Evolutionary conservation across 441 rosid species (phyloP), one percentile per base, ranked within the genome.

Genomic region (Dalechampia spathulata): DNA sequence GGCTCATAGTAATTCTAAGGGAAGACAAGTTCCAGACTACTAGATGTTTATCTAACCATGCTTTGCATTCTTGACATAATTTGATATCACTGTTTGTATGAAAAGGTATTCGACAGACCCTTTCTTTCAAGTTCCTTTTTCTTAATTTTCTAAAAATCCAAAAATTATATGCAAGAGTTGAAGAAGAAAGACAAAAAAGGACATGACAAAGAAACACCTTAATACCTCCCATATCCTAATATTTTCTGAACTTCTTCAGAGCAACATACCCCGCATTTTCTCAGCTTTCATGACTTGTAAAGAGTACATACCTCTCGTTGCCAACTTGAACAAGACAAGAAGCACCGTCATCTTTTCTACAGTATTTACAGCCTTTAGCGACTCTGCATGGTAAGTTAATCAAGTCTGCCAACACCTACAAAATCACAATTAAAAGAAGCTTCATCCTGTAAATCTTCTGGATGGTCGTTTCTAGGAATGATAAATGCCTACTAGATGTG

Each of bases 311-410:
- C 96, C 89, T 84, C 72, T 88, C 95, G 74, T 78, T 76, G 67
- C 84, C 88, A 80, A 83, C 80, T 63, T 83, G 85, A 62, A 91
- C 91, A 58, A 91, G 83, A 74, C 98, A 87, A 34, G 96, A 88
- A 19, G 96, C 72, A 69, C 87, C 86, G 67, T 83, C 83, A 56
- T 79, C 85, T 67, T 83, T 66, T 63, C 69, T 76, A 72, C 98
- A 91, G 68, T 88, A 83, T 75, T 81, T 88, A 77, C 98, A 91
- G 42, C 98, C 98, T 73, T 84, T 91, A 38, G 86, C 96, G 73
- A 91, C 84, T 56, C 98, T 89, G 73, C 98, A 88, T 14, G 96
- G 96, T 65, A 91, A 75, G 75, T 88, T 81, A 68, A 91, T 81
- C 8, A 75, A 60, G 64, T 91, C 98, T 49, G 98, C 98, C 46